Evolutionary conservation across 805 yeast species (phyloP).

Genomic region (Starmera dryadoides): DNA sequence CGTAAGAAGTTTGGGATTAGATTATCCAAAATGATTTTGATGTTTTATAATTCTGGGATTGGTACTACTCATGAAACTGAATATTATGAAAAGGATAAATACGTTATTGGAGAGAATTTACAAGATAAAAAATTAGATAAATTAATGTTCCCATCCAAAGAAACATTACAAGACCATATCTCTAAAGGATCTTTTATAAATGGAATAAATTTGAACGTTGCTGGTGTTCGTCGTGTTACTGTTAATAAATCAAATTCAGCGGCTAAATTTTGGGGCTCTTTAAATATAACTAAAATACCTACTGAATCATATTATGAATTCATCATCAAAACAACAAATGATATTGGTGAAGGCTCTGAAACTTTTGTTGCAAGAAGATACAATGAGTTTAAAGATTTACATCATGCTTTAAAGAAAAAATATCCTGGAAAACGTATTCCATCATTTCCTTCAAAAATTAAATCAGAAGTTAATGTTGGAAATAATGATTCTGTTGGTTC

Average conservation of each 20-base stretch:
- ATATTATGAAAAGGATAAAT: slow-evolving; percentile 34
- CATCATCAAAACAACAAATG: slow-evolving; percentile 13
- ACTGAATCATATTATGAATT: slow-evolving; percentile 18
- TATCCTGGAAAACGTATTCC: slow-evolving; percentile 70
- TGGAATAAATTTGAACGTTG: slow-evolving; percentile 58
- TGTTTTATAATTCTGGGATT: slow-evolving; percentile 71
- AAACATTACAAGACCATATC: slow-evolving; percentile 24
- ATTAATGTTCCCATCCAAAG: slow-evolving; percentile 32
- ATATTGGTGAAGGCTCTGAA: slow-evolving; percentile 12
- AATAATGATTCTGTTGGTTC: too few relatives aligned
- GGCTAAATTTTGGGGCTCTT: background rate
- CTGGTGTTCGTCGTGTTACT: slow-evolving; percentile 46
- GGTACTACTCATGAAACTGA: slow-evolving; percentile 50
- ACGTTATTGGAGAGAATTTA: slow-evolving; percentile 17
- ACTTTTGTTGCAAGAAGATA: slow-evolving; percentile 49
- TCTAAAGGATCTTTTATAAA: slow-evolving; percentile 32
- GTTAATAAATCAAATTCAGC: slow-evolving; percentile 13
- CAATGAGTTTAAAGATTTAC: slow-evolving; percentile 57
- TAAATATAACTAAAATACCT: slow-evolving; percentile 8
- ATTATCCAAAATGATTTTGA: slow-evolving; percentile 51
- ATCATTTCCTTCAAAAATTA: slow-evolving; percentile 48
- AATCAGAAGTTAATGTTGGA: slow-evolving; percentile 25
- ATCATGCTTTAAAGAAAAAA: slow-evolving; percentile 38
- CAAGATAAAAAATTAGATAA: slow-evolving; percentile 26
- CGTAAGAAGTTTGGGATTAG: slow-evolving; percentile 55